Base-by-base conservation (phyloP, 116 monocot species). In the Posidonia oceanica region DNA sequence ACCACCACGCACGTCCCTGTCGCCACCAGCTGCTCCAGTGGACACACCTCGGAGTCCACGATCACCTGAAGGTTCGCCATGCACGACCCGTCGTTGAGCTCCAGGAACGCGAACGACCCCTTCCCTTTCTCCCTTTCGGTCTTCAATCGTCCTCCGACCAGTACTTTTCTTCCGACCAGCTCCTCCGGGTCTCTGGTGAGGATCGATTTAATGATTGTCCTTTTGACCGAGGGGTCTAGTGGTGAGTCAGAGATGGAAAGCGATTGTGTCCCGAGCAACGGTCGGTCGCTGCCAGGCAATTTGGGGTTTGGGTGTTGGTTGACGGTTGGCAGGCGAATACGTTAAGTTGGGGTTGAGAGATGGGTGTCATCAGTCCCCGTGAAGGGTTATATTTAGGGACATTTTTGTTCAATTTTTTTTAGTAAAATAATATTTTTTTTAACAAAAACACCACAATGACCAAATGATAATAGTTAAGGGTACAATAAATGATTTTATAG, bases 11-110 rank as follows among this genome's bases (percentile, higher is more conserved):
- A 77, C 3, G 95, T 95, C 14, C 95, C 95, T 22, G 91, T 91
- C n/a, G 86, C 71, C 39, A 83, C 83, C 62, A 95, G 84, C 72
- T 79, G 77, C 40, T 76, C 37, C 2, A 95, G 84, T 21, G 84
- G 81, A 68, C 64, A 40, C 12, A 91, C 90, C 11, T 64, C 61
- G 20, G 81, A 74, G 67, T 95, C 84, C 15, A 90, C 79, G 54
- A 95, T 84, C 39, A 91, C 95, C 86, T 95, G 95, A 5, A 95
- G 88, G 54, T 84, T 91, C 20, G 80, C 81, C 67, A 78, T 74
- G 83, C 91, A 95, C 2, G 91, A 84, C 2, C 91, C 94, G 29
- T 94, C 94, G 75, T 91, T 94, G 83, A 94, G 83, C 73, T 94
- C 94, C 18, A 94, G 79, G 77, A 94, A 94, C 14, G 94, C 91